Percentiles rank a stretch among this genome's conserved stretches.
Evolutionary conservation across 768 basidiomycete species (phyloP).

Genomic region (Trichaptum fuscoviolaceum): DNA sequence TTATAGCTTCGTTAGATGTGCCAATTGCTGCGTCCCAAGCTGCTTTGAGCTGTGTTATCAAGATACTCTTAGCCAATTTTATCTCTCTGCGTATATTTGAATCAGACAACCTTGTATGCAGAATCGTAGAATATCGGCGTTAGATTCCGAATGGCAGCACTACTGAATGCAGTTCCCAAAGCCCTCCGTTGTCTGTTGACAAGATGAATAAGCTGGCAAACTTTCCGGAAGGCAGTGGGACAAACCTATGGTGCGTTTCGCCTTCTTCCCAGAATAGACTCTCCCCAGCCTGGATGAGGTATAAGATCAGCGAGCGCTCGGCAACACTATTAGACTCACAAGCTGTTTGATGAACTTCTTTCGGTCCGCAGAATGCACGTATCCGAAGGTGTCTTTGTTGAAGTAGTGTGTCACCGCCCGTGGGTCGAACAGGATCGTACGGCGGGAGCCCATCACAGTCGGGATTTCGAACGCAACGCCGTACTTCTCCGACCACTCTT

Average conservation of each 20-base stretch:
- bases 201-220: background rate
- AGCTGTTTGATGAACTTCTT: background rate
- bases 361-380: background rate
- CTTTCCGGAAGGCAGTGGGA: background rate
- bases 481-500: slow-evolving; percentile 43
- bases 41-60: slow-evolving; percentile 4
- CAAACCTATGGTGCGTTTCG: background rate
- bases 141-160: slow-evolving; percentile 40
- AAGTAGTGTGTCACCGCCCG: background rate
- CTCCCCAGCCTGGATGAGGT: background rate
- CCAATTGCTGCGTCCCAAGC: slow-evolving; percentile 2
- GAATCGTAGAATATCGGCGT: slow-evolving; percentile 51
- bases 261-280: background rate
- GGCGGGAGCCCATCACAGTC: background rate
- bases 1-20: slow-evolving; percentile 3
- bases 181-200: slow-evolving; percentile 4
- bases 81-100: background rate
- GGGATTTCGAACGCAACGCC: slow-evolving; percentile 36
- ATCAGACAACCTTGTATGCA: slow-evolving; percentile 31
- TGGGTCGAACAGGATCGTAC: background rate
- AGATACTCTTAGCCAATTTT: background rate
- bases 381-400: background rate
- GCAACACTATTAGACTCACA: background rate
- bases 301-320: background rate
- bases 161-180: slow-evolving; percentile 22